These are phyloP conservation scores for Drosera capensis DNA, from an alignment of 148 eudicot genomes.

Conservation along the genomic window DNA sequence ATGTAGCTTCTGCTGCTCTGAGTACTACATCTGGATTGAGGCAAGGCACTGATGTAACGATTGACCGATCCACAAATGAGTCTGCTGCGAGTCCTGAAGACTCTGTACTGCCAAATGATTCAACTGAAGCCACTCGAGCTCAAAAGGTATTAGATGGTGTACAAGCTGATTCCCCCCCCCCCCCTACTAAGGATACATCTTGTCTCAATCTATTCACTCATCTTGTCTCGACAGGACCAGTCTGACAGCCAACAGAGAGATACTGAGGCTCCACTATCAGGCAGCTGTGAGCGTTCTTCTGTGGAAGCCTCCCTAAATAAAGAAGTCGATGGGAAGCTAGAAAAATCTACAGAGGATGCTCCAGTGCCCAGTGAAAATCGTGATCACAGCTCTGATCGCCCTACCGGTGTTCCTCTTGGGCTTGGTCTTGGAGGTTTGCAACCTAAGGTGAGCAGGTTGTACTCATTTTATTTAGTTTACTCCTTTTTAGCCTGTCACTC, in stretches of 20 bases:
- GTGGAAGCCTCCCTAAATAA: slow-evolving; percentile 17
- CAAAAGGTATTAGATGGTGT: slow-evolving; percentile 42
- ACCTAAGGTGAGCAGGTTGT: slow-evolving; percentile 43
- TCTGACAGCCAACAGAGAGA: slow-evolving; percentile 9
- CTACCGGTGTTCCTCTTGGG: slow-evolving; percentile 62
- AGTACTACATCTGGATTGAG: slow-evolving; percentile 17
- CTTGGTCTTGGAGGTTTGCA: slow-evolving; percentile 82
- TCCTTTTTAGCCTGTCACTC: too few relatives aligned
- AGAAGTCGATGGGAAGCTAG: slow-evolving; percentile 11
- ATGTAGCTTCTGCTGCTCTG: slow-evolving; percentile 21
- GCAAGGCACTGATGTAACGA: slow-evolving; percentile 9
- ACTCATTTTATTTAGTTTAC: background rate
- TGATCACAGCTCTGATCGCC: slow-evolving; percentile 20
- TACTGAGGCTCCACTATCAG: too few relatives aligned
- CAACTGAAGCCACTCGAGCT: slow-evolving; percentile 11
- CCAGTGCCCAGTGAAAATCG: slow-evolving; percentile 17
- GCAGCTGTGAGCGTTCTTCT: too few relatives aligned
- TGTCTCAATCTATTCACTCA: background rate
- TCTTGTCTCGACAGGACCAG: slow-evolving; percentile 12
- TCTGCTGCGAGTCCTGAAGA: slow-evolving; percentile 10
- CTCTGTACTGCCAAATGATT: slow-evolving; percentile 10
- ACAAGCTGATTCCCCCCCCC: too few relatives aligned
- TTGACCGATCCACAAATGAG: background rate
- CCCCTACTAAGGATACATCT: too few relatives aligned
- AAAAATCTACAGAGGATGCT: slow-evolving; percentile 8